Evolutionary conservation across 1,139 yeast species (phyloP).

Genomic region (Kodamaea anthophila): DNA sequence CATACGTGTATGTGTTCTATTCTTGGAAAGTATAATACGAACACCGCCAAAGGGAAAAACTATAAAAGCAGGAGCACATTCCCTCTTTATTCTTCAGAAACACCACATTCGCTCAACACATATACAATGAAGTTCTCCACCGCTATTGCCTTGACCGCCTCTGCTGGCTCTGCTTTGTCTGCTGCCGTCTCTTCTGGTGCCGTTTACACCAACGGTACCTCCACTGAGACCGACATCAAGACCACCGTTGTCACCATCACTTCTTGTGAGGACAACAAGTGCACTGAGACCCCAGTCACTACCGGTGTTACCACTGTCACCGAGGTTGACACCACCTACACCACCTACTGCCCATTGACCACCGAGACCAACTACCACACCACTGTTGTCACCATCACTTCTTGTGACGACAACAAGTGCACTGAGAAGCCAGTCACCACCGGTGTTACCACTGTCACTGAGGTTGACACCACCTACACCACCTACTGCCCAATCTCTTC

Average conservation of each 20-base stretch:
- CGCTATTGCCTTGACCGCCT: conserved; percentile 19
- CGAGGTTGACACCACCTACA: conserved; percentile 22
- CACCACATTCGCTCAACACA: conserved; percentile 20
- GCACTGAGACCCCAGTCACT: conserved; percentile 22
- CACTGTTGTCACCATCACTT: conserved; percentile 9
- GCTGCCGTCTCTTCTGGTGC: too few relatives aligned
- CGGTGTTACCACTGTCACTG: conserved; percentile 27
- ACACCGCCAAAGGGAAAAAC: conserved; percentile 1
- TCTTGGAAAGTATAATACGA: background rate
- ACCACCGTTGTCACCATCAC: conserved; percentile 30
- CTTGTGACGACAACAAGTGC: conserved; percentile 20
- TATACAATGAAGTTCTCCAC: conserved; percentile 22
- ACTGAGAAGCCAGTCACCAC: conserved; percentile 26
- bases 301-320: conserved; percentile 36
- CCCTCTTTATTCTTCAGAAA: conserved; percentile 1
- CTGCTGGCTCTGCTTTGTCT: conserved; percentile 16
- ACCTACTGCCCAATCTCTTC: conserved; percentile 27
- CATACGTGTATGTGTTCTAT: conserved; percentile 2
- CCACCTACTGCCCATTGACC: conserved; percentile 30
- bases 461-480: conserved; percentile 23
- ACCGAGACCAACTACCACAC: conserved; percentile 19
- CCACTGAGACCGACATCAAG: conserved; percentile 17
- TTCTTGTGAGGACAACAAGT: conserved; percentile 23
- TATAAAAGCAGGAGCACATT: conserved; percentile 1
- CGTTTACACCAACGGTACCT: conserved; percentile 13